Percentiles rank a stretch among this genome's conserved stretches.
Conservation (phyloP, 2,329 filamentous ascomycete genomes). For the Pyrenochaeta sp. region DNA sequence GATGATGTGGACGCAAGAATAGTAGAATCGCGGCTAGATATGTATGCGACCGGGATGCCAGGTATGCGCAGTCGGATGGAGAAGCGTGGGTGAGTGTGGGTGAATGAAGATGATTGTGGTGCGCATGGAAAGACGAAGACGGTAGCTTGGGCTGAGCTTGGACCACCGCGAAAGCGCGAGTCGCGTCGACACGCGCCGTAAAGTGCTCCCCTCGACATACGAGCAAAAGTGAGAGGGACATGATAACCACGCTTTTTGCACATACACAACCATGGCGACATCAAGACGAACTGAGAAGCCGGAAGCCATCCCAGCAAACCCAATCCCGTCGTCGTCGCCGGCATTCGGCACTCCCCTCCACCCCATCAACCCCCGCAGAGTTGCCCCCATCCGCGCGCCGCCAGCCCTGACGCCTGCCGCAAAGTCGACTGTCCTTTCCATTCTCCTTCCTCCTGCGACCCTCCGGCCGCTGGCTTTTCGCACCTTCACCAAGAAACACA, state of each 20-base stretch:
- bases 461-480: conserved; percentile 91
- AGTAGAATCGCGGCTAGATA: neutral
- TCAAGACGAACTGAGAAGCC: conserved; percentile 40
- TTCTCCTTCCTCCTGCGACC: conserved; percentile 85
- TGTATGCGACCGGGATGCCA: conserved; percentile 2
- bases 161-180: conserved; percentile 18
- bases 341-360: conserved; percentile 88
- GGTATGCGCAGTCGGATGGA: conserved; percentile 2
- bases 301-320: conserved; percentile 54
- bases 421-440: conserved; percentile 76
- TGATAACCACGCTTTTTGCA: no score
- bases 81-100: conserved; percentile 1
- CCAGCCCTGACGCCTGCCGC: conserved; percentile 59
- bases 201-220: conserved; percentile 13
- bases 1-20: neutral
- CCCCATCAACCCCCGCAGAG: conserved; percentile 68
- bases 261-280: conserved; percentile 32
- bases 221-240: no score
- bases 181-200: conserved; percentile 35
- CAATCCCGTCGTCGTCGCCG: conserved; percentile 86
- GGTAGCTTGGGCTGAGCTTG: conserved; percentile 7
- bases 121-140: no score
- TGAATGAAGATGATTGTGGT: conserved; percentile 1
- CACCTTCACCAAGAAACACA: conserved; percentile 97
- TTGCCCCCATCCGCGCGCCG: conserved; percentile 53